Evolutionary conservation across 2,329 filamentous ascomycete genomes (phyloP).

Genomic region (Whalleya microplaca): DNA sequence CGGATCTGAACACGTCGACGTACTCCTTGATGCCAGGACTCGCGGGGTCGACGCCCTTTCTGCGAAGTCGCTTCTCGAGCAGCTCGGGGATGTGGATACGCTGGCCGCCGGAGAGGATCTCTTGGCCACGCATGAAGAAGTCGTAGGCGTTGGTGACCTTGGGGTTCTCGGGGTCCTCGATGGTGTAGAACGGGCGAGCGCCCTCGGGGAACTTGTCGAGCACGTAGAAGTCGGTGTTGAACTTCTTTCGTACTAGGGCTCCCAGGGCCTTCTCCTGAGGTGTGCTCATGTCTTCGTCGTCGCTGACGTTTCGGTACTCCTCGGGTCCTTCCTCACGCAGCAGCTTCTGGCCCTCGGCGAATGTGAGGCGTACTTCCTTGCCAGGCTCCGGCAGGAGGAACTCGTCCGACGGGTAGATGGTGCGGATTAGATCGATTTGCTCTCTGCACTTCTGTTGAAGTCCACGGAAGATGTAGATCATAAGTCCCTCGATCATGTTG

Average conservation of each 20-base stretch:
- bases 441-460: slow-evolving; percentile 67
- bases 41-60: slow-evolving; percentile 79
- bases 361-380: slow-evolving; percentile 76
- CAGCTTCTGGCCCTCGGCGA: slow-evolving; percentile 77
- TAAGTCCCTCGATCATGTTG: slow-evolving; percentile 71
- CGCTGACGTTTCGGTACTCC: slow-evolving; percentile 68
- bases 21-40: slow-evolving; percentile 84
- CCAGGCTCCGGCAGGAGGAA: slow-evolving; percentile 76
- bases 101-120: slow-evolving; percentile 90
- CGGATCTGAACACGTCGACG: slow-evolving; percentile 77
- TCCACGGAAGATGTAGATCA: slow-evolving; percentile 80
- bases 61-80: slow-evolving; percentile 77
- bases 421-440: slow-evolving; percentile 73
- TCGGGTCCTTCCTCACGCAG: slow-evolving; percentile 73
- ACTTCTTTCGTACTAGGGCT: slow-evolving; percentile 83
- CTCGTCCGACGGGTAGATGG: slow-evolving; percentile 75
- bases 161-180: slow-evolving; percentile 62
- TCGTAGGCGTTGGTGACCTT: slow-evolving; percentile 62
- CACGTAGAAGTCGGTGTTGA: slow-evolving; percentile 93
- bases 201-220: slow-evolving; percentile 93
- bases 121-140: slow-evolving; percentile 88
- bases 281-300: slow-evolving; percentile 80
- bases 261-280: slow-evolving; percentile 90
- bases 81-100: slow-evolving; percentile 81
- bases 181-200: slow-evolving; percentile 91